These are phyloP conservation scores for Phaeodactylum tricornutum DNA, from an alignment of 108 stramenopile species.

Conservation along the genomic window DNA sequence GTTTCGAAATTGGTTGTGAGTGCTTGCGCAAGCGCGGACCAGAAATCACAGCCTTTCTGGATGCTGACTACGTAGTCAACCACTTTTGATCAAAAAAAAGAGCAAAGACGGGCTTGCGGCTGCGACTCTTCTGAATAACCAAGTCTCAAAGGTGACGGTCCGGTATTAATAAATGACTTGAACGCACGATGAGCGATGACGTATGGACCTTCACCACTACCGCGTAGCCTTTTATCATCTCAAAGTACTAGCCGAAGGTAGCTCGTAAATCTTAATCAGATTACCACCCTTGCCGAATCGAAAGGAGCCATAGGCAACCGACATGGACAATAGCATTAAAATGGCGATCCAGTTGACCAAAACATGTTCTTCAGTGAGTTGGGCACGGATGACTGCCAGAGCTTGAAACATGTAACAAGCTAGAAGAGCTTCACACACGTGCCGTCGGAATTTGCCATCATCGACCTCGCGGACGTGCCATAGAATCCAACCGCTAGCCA, in stretches of 20 bases:
- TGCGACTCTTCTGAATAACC: too few relatives aligned
- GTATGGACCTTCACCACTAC: too few relatives aligned
- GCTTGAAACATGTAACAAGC: slow-evolving; percentile 71
- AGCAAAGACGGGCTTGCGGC: too few relatives aligned
- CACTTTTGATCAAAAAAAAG: too few relatives aligned
- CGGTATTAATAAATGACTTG: too few relatives aligned
- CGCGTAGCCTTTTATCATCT: slow-evolving; percentile 27
- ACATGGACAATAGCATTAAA: slow-evolving; percentile 35
- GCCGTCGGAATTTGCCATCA: slow-evolving; percentile 72
- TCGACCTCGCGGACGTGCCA: slow-evolving; percentile 67
- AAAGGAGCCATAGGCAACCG: slow-evolving; percentile 57
- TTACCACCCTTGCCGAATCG: slow-evolving; percentile 70
- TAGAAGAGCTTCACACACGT: slow-evolving; percentile 72
- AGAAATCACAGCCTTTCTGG: too few relatives aligned
- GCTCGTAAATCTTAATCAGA: slow-evolving; percentile 76
- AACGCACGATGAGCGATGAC: too few relatives aligned
- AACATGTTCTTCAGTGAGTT: slow-evolving; percentile 57
- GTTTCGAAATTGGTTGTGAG: too few relatives aligned
- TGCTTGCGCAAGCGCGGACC: too few relatives aligned
- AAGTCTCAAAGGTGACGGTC: too few relatives aligned
- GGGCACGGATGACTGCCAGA: slow-evolving; percentile 62
- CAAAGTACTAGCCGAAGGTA: slow-evolving; percentile 41
- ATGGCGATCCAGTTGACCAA: slow-evolving; percentile 73
- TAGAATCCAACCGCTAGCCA: slow-evolving; percentile 77
- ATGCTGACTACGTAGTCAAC: too few relatives aligned